Conservation (phyloP, 129 eudicot species). For the Erigeron canadensis region DNA sequence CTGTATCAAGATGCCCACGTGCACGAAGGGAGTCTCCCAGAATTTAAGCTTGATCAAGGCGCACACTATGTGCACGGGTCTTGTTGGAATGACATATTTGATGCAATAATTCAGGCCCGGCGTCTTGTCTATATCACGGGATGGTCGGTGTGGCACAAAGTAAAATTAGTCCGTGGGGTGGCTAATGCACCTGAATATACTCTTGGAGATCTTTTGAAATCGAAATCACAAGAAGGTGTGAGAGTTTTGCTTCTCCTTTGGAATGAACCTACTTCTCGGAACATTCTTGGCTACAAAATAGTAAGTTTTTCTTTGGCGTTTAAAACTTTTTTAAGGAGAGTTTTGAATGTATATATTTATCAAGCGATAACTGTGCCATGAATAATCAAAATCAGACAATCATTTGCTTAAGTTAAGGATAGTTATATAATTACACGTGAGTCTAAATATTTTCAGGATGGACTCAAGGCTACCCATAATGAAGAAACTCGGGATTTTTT, state of each 20-base stretch:
- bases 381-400: neutral
- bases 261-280: slow-evolving; percentile 99
- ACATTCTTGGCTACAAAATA: slow-evolving; percentile 83
- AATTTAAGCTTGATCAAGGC: slow-evolving; percentile 63
- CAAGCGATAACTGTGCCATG: neutral
- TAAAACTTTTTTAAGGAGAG: neutral
- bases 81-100: slow-evolving; percentile 92
- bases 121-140: slow-evolving; percentile 84
- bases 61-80: slow-evolving; percentile 80
- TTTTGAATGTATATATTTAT: neutral
- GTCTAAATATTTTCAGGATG: slow-evolving; percentile 58
- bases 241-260: slow-evolving; percentile 96
- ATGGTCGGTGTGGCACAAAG: slow-evolving; percentile 98
- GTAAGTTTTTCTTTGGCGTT: slow-evolving; percentile 43
- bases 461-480: slow-evolving; percentile 95
- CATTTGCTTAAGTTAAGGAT: neutral
- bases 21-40: slow-evolving; percentile 66
- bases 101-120: slow-evolving; percentile 85
- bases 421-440: neutral
- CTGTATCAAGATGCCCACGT: slow-evolving; percentile 99
- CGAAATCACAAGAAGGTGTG: slow-evolving; percentile 96
- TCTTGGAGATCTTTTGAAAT: slow-evolving; percentile 87
- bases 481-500: slow-evolving; percentile 95
- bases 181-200: slow-evolving; percentile 39
- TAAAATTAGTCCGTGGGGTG: slow-evolving; percentile 67